Evolutionary conservation across 805 yeast species (phyloP).

Genomic region (Clavispora phyllophila): DNA sequence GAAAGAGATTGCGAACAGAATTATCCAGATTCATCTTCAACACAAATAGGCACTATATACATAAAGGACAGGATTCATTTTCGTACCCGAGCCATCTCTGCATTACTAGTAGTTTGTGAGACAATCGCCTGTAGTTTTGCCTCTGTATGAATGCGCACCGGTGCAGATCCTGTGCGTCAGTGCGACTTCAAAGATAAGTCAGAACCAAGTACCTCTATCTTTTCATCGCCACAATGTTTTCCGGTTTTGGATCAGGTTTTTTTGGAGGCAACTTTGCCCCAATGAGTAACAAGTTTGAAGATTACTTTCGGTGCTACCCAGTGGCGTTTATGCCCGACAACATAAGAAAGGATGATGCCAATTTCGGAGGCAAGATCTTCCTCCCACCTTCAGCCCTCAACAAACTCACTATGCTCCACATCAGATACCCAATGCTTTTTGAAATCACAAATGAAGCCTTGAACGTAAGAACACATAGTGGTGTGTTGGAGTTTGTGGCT

Average conservation of each 20-base stretch:
- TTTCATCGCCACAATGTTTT: conserved; percentile 28
- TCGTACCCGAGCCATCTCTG: no score
- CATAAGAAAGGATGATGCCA: conserved; percentile 67
- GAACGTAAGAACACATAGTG: conserved; percentile 68
- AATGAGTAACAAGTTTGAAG: conserved; percentile 54
- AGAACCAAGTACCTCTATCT: background rate
- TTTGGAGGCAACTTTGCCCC: conserved; percentile 34
- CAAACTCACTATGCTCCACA: conserved; percentile 83
- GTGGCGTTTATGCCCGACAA: conserved; percentile 82
- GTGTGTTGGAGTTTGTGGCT: conserved; percentile 93
- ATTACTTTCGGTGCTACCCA: conserved; percentile 89
- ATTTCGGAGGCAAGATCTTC: conserved; percentile 93
- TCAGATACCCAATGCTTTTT: conserved; percentile 94
- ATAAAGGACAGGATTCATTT: background rate
- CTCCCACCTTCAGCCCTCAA: conserved; percentile 90
- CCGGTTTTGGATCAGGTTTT: conserved; percentile 37
- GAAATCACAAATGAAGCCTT: conserved; percentile 66
- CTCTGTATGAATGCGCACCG: background rate
- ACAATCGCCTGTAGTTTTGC: background rate
- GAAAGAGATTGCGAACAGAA: conserved; percentile 25
- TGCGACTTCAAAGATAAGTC: background rate
- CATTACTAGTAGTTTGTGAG: background rate
- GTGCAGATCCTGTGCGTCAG: background rate
- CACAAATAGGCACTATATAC: conserved; percentile 1
- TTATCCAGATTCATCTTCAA: conserved; percentile 20